Evolutionary conservation across 371 early-diverging fungal genomes (phyloP).

Genomic region (Mortierella sp.): DNA sequence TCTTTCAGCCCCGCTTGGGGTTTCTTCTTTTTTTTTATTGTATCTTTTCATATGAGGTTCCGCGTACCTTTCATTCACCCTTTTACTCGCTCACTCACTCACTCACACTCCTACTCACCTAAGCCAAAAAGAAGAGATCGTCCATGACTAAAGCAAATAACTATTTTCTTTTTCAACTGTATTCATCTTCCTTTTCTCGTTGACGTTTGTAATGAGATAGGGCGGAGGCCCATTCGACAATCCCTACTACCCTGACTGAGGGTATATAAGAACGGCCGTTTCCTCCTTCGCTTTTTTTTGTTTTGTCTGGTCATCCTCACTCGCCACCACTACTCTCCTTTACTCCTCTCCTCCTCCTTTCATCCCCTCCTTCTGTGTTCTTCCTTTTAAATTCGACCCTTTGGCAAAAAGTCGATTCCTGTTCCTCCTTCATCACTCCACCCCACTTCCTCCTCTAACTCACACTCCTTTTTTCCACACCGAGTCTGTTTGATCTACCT

Average conservation of each 20-base stretch:
- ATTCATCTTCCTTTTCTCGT: not conserved
- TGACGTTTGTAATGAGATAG: not conserved
- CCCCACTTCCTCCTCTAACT: not conserved
- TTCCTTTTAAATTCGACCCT: not conserved
- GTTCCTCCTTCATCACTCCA: not conserved
- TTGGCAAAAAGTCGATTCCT: not conserved
- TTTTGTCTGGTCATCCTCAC: conserved; percentile 7
- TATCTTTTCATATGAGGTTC: not conserved
- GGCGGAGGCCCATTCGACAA: not conserved
- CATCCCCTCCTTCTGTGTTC: not conserved
- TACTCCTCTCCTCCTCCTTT: not conserved
- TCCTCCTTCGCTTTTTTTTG: not conserved
- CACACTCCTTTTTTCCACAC: not conserved
- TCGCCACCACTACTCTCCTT: not conserved
- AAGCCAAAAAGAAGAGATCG: not conserved
- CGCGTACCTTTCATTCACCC: not conserved
- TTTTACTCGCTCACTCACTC: not conserved
- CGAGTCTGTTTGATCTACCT: not conserved
- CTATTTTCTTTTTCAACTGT: not conserved
- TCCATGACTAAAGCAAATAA: not conserved
- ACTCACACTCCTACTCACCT: not conserved
- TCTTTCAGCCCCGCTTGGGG: not conserved
- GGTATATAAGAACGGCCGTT: not conserved
- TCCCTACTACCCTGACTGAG: not conserved
- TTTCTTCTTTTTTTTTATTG: not conserved